Conservation (phyloP, 352 stramenopile species). For the Phytophthora citrophthora region DNA sequence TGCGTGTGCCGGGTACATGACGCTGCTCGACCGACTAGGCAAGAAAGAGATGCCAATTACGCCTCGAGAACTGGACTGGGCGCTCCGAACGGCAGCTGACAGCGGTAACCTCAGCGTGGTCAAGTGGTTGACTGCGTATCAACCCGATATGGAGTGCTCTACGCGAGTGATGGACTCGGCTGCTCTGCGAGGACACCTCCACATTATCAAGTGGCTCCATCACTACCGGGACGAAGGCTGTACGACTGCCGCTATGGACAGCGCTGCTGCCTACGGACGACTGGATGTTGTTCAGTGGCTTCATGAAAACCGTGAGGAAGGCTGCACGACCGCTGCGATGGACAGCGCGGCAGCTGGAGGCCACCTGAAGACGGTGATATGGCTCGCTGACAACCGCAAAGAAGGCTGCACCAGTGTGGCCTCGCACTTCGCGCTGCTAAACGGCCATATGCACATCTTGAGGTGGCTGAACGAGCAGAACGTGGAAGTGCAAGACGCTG, state of each 20-base stretch:
- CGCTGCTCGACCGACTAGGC: slow-evolving; percentile 59
- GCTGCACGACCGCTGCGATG: slow-evolving; percentile 77
- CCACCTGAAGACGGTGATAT: slow-evolving; percentile 72
- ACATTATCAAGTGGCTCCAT: slow-evolving; percentile 79
- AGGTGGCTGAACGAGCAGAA: slow-evolving; percentile 68
- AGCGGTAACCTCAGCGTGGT: slow-evolving; percentile 67
- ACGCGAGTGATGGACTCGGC: slow-evolving; percentile 85
- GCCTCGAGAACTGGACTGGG: slow-evolving; percentile 68
- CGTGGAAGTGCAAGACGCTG: slow-evolving; percentile 20
- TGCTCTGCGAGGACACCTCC: slow-evolving; percentile 67
- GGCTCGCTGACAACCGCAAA: slow-evolving; percentile 57
- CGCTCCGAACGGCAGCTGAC: slow-evolving; percentile 71
- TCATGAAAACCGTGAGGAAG: slow-evolving; percentile 63
- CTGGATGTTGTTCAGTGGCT: slow-evolving; percentile 79
- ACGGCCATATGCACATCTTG: slow-evolving; percentile 69
- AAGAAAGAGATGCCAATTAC: slow-evolving; percentile 43
- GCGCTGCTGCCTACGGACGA: slow-evolving; percentile 70
- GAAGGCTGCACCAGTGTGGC: slow-evolving; percentile 81
- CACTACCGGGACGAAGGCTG: slow-evolving; percentile 70
- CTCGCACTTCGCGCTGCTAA: slow-evolving; percentile 70
- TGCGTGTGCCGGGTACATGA: slow-evolving; percentile 57
- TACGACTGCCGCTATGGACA: slow-evolving; percentile 81
- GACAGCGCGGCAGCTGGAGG: slow-evolving; percentile 73
- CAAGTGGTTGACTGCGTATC: slow-evolving; percentile 68
- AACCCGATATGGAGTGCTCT: slow-evolving; percentile 57